These are phyloP conservation scores for Fusarium redolens DNA, from an alignment of 2,329 filamentous ascomycete genomes.

Conservation along the genomic window DNA sequence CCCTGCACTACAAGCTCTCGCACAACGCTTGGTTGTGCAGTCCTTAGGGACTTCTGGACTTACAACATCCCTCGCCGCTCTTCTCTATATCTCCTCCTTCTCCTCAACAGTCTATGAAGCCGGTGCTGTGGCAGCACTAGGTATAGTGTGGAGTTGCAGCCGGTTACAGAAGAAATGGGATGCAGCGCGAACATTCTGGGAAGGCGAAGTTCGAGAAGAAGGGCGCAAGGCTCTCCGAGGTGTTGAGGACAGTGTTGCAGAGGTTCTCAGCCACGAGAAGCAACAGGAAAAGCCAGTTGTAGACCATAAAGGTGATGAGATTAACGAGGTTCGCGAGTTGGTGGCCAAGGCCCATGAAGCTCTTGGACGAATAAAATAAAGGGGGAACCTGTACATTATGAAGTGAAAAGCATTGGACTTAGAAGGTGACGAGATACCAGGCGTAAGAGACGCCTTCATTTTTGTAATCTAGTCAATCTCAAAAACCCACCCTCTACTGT, in stretches of 20 bases:
- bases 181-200: conserved; percentile 69
- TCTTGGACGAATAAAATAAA: conserved; percentile 59
- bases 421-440: conserved; percentile 45
- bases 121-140: conserved; percentile 70
- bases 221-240: conserved; percentile 71
- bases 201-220: conserved; percentile 74
- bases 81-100: conserved; percentile 67
- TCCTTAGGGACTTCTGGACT: conserved; percentile 78
- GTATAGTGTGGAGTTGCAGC: conserved; percentile 68
- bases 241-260: conserved; percentile 64
- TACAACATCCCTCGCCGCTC: conserved; percentile 63
- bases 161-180: conserved; percentile 74
- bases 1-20: conserved; percentile 76
- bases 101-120: conserved; percentile 69
- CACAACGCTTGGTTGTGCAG: conserved; percentile 79
- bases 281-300: conserved; percentile 35
- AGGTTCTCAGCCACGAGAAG: conserved; percentile 55
- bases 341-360: conserved; percentile 63
- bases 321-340: conserved; percentile 57
- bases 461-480: conserved; percentile 47
- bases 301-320: conserved; percentile 47
- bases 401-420: conserved; percentile 26
- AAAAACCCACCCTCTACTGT: conserved; percentile 42
- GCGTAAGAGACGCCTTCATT: conserved; percentile 43
- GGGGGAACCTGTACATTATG: conserved; percentile 37